Base-by-base conservation (phyloP, 352 stramenopile species). In the Phytophthora palmivora region DNA sequence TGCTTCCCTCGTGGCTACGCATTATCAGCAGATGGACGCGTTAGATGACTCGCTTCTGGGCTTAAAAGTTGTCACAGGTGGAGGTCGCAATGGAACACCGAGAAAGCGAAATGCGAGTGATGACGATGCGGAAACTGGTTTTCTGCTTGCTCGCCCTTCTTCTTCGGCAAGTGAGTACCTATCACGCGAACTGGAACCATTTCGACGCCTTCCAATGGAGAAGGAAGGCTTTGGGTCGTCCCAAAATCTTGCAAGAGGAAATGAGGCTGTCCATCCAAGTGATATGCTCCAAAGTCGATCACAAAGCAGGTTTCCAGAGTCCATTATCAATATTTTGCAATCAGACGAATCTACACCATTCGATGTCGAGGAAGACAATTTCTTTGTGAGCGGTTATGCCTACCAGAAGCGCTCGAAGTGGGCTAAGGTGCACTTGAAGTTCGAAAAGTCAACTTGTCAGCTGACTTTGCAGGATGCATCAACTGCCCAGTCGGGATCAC, bases 371-470 rank as follows among this genome's bases (percentile, higher is more conserved):
- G 83, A 94, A 58, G 70, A 91, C 41, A 67, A 86, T 12, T 56
- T 62, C 12, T 81, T 76, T 26, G 58, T 90, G 6, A 71, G 67
- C n/a, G 82, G 85, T 0, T 89, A 75, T 41, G 85, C 71, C 18
- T 94, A 92, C 47, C 85, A 94, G 51, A 91, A 94, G 57, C 67
- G 73, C 6, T 76, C 82, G 0, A 88, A 91, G 46, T 94, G 85
- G 85, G 77, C 77, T 0, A 91, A 91, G 33, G 82, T 91, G 21
- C 70, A 80, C 8, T 55, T 94, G 6, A 87, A 75, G 26, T 87
- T 94, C 28, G 79, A 94, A 33, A 90, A 92, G 46, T 43, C 69
- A 3, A 89, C 75, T 9, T 91, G 82, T 28, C 47, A 84, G 52
- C 57, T 88, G 8, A 69, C 61, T 19, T 36, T 88, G 15, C 67